These are phyloP conservation scores for Iris pallida DNA, from an alignment of 116 monocot genomes.

Conservation along the genomic window DNA sequence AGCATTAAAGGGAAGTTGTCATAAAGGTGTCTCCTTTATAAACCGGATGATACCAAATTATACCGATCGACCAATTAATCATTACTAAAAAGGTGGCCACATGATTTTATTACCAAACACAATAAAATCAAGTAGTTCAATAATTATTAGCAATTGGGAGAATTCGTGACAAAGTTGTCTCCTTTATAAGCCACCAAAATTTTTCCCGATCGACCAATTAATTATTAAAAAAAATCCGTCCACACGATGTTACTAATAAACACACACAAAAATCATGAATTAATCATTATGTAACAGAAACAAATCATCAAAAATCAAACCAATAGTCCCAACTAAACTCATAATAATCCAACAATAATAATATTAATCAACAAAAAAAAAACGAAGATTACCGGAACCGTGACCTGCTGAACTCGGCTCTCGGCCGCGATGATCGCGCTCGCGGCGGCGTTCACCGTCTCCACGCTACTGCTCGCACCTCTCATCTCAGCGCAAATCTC, in stretches of 20 bases:
- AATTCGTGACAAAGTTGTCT: too few relatives aligned
- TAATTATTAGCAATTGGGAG: too few relatives aligned
- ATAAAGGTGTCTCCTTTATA: too few relatives aligned
- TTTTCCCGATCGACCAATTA: not conserved
- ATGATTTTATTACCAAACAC: too few relatives aligned
- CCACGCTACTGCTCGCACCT: conserved; percentile 8
- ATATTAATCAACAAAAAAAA: not conserved
- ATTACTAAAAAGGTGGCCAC: too few relatives aligned
- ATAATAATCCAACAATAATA: not conserved
- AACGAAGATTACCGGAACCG: conserved; percentile 3
- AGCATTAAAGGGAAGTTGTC: too few relatives aligned
- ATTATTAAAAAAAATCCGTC: not conserved
- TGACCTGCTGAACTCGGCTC: conserved; percentile 14
- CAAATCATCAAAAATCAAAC: not conserved
- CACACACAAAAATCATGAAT: not conserved
- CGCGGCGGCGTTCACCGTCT: conserved; percentile 18
- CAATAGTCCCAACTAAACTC: not conserved
- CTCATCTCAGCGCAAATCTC: not conserved
- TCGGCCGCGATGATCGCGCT: conserved; percentile 15
- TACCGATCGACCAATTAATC: too few relatives aligned
- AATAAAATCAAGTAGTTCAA: too few relatives aligned
- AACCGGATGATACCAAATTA: too few relatives aligned
- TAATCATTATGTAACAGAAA: not conserved
- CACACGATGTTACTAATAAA: too few relatives aligned
- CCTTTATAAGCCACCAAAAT: not conserved